These are phyloP conservation scores for Sicyos edulis DNA, from an alignment of 306 rosid species.

Conservation along the genomic window DNA sequence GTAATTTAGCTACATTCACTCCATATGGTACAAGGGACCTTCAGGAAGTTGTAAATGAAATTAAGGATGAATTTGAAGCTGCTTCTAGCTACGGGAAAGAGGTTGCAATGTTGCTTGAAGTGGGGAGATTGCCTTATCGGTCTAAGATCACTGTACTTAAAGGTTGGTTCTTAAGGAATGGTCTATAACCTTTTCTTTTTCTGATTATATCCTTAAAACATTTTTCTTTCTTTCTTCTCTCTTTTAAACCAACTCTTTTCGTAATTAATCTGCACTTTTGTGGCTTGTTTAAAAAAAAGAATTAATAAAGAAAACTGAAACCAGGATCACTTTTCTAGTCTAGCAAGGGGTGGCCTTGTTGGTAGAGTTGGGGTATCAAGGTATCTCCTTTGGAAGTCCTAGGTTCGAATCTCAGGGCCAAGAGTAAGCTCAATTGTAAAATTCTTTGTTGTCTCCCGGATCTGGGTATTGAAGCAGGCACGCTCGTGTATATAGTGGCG, in stretches of 20 bases:
- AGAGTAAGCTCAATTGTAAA: too few relatives aligned
- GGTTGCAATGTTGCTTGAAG: constrained; percentile 87
- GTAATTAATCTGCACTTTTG: not conserved
- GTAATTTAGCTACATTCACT: constrained; percentile 68
- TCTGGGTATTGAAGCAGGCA: too few relatives aligned
- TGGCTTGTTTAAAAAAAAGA: not conserved
- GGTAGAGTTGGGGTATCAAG: too few relatives aligned
- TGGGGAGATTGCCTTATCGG: constrained; percentile 72
- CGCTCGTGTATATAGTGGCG: too few relatives aligned
- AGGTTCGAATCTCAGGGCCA: too few relatives aligned
- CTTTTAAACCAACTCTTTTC: not conserved
- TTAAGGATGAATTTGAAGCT: constrained; percentile 73
- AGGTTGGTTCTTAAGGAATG: constrained; percentile 39
- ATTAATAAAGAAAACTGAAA: constrained; percentile 4
- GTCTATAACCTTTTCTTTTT: constrained; percentile 1
- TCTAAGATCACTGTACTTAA: constrained; percentile 49
- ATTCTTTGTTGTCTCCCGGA: too few relatives aligned
- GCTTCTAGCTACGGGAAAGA: constrained; percentile 79
- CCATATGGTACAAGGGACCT: constrained; percentile 68
- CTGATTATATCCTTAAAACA: not conserved
- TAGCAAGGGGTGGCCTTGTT: too few relatives aligned
- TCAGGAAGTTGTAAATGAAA: constrained; percentile 78
- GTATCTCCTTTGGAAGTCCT: too few relatives aligned
- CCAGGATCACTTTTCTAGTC: not conserved
- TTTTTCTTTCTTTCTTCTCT: not conserved